These are phyloP conservation scores for Oryza rufipogon DNA, from an alignment of 176 grass and related monocot species.

Conservation along the genomic window DNA sequence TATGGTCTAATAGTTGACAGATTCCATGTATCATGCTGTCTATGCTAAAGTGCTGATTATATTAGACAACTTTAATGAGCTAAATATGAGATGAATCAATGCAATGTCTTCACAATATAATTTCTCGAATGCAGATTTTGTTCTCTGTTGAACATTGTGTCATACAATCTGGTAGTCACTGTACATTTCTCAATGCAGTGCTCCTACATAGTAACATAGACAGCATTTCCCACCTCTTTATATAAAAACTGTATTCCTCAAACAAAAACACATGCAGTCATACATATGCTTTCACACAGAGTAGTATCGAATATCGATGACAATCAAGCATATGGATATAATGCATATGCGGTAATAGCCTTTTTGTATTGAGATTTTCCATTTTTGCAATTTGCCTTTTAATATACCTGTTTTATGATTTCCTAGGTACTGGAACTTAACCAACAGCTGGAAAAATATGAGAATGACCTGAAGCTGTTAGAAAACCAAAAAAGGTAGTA, in stretches of 20 bases:
- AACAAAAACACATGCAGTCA: constrained; percentile 15
- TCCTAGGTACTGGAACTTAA: constrained; percentile 58
- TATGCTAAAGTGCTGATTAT: not conserved
- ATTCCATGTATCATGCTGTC: constrained; percentile 2
- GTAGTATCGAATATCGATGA: not conserved
- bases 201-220: not conserved
- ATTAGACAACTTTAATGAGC: not conserved
- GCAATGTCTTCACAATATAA: not conserved
- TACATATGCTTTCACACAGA: not conserved
- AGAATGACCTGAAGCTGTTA: constrained; percentile 49
- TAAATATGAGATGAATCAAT: constrained; percentile 12
- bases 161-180: not conserved
- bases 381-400: not conserved
- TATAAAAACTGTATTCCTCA: not conserved
- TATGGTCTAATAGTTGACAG: not conserved
- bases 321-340: constrained; percentile 4
- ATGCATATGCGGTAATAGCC: not conserved
- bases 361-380: constrained; percentile 14
- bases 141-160: not conserved
- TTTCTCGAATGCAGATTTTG: not conserved
- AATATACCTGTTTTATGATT: constrained; percentile 1
- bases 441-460: constrained; percentile 58
- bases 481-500: constrained; percentile 66
- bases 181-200: not conserved
- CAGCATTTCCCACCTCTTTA: not conserved